phyloP scores from a whole-genome alignment of 805 yeast species.

The Starmerella potacharoeniae region DNA sequence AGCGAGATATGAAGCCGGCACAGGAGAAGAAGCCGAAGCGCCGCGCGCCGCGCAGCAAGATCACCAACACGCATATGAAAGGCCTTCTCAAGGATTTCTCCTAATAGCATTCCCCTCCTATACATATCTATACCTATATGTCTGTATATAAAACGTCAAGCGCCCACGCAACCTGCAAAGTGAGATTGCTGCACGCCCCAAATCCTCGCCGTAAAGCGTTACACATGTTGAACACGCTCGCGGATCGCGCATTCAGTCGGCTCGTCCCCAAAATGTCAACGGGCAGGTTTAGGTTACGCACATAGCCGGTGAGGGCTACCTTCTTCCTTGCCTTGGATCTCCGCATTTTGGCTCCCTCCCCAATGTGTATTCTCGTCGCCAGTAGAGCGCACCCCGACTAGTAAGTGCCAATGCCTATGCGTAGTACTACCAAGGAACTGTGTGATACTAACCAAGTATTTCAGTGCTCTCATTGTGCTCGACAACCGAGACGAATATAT shows the following conservation, averaged over 20 bases:
- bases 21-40: constrained; percentile 71
- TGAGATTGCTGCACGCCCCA: no score
- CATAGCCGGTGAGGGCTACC: no score
- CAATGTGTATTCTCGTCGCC: constrained; percentile 70
- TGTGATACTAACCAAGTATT: background rate
- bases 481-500: constrained; percentile 86
- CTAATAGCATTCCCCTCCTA: background rate
- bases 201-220: no score
- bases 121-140: background rate
- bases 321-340: background rate
- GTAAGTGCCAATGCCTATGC: constrained; percentile 21
- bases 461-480: constrained; percentile 51
- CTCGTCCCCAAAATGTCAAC: no score
- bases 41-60: constrained; percentile 76
- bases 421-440: no score
- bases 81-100: constrained; percentile 82
- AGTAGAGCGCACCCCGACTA: constrained; percentile 61
- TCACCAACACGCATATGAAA: constrained; percentile 93
- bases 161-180: background rate
- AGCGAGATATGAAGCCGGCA: constrained; percentile 43
- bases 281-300: no score
- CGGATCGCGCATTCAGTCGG: no score
- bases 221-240: no score
- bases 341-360: background rate
- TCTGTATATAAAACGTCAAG: background rate